A percentile compares a stretch with the other conserved stretches of the same genome.
Evolutionary conservation across 1,284 basidiomycete species (phyloP).

Genomic region (Moesziomyces sp.): DNA sequence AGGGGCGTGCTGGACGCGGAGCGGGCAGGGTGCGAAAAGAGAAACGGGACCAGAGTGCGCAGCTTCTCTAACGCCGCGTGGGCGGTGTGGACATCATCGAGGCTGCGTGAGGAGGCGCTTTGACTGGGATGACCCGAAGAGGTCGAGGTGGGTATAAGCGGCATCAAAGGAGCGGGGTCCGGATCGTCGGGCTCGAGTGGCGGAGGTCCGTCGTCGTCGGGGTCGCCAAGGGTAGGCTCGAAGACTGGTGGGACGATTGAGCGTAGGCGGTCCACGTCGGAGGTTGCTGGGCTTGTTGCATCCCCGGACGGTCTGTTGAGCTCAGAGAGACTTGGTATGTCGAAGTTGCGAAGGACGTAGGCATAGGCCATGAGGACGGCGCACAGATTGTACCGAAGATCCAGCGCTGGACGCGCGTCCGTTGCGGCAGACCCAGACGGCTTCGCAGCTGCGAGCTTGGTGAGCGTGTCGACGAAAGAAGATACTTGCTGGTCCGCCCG

Average conservation of each 20-base stretch:
- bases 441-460: constrained; percentile 3
- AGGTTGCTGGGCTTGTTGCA: no score
- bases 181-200: constrained; percentile 44
- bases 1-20: not conserved
- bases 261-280: no score
- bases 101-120: not conserved
- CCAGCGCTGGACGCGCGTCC: not conserved
- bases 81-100: not conserved
- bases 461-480: constrained; percentile 13
- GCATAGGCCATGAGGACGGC: constrained; percentile 50
- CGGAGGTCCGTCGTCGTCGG: constrained; percentile 42
- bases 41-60: constrained; percentile 21
- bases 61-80: constrained; percentile 14
- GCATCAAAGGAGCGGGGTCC: not conserved
- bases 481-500: not conserved
- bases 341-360: constrained; percentile 44
- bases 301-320: not conserved
- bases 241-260: not conserved
- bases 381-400: constrained; percentile 45
- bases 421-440: not conserved
- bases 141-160: not conserved
- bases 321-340: constrained; percentile 35
- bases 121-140: not conserved
- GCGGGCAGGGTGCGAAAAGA: constrained; percentile 6
- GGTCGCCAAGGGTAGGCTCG: not conserved